These are phyloP conservation scores for Sistotremastrum niveocremeum DNA, from an alignment of 768 basidiomycete genomes.

Conservation along the genomic window DNA sequence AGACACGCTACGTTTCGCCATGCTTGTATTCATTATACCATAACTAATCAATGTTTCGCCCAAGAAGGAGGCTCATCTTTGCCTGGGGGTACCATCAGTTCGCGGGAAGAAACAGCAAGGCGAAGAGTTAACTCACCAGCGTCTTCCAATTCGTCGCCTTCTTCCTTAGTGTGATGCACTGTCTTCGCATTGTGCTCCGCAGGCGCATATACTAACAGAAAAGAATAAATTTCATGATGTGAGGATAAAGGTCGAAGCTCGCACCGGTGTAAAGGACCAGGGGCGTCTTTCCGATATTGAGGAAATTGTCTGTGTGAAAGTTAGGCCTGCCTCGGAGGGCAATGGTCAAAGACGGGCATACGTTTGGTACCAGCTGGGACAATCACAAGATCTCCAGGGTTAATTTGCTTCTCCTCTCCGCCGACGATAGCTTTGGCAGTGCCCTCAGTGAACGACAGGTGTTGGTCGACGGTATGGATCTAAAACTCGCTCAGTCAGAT, in stretches of 20 bases:
- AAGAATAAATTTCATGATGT: background rate
- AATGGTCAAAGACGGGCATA: slow-evolving; percentile 5
- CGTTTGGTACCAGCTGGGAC: slow-evolving; percentile 25
- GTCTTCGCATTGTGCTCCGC: slow-evolving; percentile 18
- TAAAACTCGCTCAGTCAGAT: slow-evolving; percentile 1
- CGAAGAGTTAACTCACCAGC: background rate
- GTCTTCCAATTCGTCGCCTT: slow-evolving; percentile 22
- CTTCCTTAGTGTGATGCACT: slow-evolving; percentile 24
- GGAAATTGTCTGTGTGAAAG: slow-evolving; percentile 8
- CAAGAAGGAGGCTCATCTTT: slow-evolving; percentile 25
- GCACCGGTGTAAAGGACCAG: slow-evolving; percentile 21
- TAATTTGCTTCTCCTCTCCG: slow-evolving; percentile 24
- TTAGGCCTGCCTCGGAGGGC: background rate
- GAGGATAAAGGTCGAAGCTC: background rate
- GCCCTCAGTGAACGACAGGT: slow-evolving; percentile 23
- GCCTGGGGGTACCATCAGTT: slow-evolving; percentile 3
- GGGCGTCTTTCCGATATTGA: slow-evolving; percentile 20
- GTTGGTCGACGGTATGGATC: slow-evolving; percentile 23
- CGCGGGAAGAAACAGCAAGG: too few species aligned
- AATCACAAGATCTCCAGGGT: slow-evolving; percentile 23
- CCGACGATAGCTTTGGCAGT: slow-evolving; percentile 21
- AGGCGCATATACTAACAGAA: slow-evolving; percentile 6
- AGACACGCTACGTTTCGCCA: too few species aligned
- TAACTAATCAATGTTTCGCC: slow-evolving; percentile 1
- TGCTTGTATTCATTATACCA: too few species aligned